A percentile compares a stretch with the other conserved stretches of the same genome.
phyloP scores from a whole-genome alignment of 140 eudicot species.

The Anethum foeniculum region DNA sequence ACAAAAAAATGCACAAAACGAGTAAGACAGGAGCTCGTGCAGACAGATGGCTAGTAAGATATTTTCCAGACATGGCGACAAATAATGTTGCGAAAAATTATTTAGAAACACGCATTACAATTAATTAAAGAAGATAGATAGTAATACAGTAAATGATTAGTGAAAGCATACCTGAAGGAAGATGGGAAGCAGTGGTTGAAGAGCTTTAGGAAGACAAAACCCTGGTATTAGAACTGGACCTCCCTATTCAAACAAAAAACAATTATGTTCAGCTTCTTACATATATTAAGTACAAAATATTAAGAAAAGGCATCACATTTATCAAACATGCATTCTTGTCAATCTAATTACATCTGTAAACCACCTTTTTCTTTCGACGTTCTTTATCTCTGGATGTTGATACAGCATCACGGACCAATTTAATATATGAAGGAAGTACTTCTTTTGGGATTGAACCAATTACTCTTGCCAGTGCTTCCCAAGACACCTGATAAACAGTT shows the following conservation, averaged over 20 bases:
- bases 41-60: not conserved
- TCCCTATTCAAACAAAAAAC: conserved; percentile 42
- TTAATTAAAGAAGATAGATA: not conserved
- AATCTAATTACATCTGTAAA: not conserved
- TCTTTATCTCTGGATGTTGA: conserved; percentile 91
- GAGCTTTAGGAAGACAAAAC: conserved; percentile 94
- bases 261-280: not conserved
- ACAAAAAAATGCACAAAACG: not conserved
- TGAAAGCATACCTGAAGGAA: conserved; percentile 69
- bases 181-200: conserved; percentile 92
- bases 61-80: not conserved
- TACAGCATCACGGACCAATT: conserved; percentile 91
- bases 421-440: conserved; percentile 82
- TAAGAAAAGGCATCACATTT: not conserved
- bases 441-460: conserved; percentile 86
- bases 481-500: conserved; percentile 56
- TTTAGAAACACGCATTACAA: not conserved
- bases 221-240: conserved; percentile 93
- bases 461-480: conserved; percentile 94
- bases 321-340: not conserved
- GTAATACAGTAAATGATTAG: not conserved
- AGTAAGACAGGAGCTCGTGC: not conserved
- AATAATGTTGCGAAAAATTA: not conserved
- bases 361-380: conserved; percentile 83
- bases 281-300: not conserved